A percentile compares a stretch with the other conserved stretches of the same genome.
Conservation (phyloP, 2,329 filamentous ascomycete genomes). For the Podosphaera xanthii region DNA sequence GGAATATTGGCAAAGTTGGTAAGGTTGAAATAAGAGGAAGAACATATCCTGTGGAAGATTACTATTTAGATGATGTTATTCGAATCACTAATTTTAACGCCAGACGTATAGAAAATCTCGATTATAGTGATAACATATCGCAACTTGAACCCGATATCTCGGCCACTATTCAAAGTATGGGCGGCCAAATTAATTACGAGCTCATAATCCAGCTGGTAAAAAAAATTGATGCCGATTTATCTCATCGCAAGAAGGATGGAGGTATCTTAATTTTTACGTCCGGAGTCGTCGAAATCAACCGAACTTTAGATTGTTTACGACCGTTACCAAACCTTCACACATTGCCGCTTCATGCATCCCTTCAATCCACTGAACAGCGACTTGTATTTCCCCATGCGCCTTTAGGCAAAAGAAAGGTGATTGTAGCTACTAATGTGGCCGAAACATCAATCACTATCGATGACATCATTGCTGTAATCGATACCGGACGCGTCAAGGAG, state of each 20-base stretch:
- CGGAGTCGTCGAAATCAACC: slow-evolving; percentile 75
- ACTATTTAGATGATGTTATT: slow-evolving; percentile 73
- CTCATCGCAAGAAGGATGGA: slow-evolving; percentile 41
- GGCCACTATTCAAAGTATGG: slow-evolving; percentile 47
- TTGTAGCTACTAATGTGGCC: slow-evolving; percentile 88
- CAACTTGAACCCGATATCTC: slow-evolving; percentile 35
- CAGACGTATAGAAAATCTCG: slow-evolving; percentile 15
- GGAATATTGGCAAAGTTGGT: slow-evolving; percentile 45
- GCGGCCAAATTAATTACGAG: slow-evolving; percentile 78
- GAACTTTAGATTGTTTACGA: slow-evolving; percentile 46
- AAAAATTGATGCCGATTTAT: slow-evolving; percentile 57
- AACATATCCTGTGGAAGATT: slow-evolving; percentile 75
- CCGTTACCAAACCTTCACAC: slow-evolving; percentile 47
- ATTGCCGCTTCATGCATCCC: slow-evolving; percentile 74
- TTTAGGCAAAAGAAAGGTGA: slow-evolving; percentile 64
- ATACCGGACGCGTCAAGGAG: slow-evolving; percentile 88
- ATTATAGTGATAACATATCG: slow-evolving; percentile 21
- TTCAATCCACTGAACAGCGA: slow-evolving; percentile 72
- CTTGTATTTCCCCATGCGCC: slow-evolving; percentile 63
- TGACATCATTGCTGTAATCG: slow-evolving; percentile 87
- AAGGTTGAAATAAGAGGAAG: slow-evolving; percentile 70
- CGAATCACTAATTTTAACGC: slow-evolving; percentile 50
- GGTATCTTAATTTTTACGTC: slow-evolving; percentile 92
- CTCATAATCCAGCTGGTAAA: slow-evolving; percentile 61
- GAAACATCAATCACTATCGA: slow-evolving; percentile 98